Percentiles rank a stretch among this genome's conserved stretches.
These are phyloP conservation scores for Pseudogymnoascus destructans DNA, from an alignment of 2,329 filamentous ascomycete species.

Conservation along the genomic window DNA sequence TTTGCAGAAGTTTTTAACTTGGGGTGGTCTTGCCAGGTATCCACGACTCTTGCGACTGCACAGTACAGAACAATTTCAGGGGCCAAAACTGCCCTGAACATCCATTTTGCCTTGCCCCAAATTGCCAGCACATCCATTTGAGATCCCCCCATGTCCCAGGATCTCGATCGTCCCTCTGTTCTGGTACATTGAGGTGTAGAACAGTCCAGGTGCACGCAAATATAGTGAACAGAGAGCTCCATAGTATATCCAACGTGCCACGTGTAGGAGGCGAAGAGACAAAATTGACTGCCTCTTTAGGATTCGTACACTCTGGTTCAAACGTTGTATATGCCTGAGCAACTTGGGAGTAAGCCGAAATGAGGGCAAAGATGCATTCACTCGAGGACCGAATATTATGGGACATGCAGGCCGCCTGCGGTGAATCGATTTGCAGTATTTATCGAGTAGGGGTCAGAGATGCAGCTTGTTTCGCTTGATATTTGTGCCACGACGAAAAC, in stretches of 20 bases:
- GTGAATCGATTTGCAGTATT: background rate
- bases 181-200: slow-evolving; percentile 19
- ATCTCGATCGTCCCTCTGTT: background rate
- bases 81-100: background rate
- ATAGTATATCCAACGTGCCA: slow-evolving; percentile 20
- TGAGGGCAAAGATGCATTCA: background rate
- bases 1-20: background rate
- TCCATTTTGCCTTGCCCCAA: slow-evolving; percentile 9
- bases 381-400: background rate
- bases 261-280: slow-evolving; percentile 14
- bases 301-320: slow-evolving; percentile 19
- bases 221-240: slow-evolving; percentile 17
- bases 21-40: background rate
- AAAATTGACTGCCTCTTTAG: slow-evolving; percentile 13
- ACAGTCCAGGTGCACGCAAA: slow-evolving; percentile 19
- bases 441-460: background rate
- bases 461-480: background rate
- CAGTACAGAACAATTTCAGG: slow-evolving; percentile 7
- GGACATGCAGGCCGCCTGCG: background rate
- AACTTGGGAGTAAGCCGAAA: background rate
- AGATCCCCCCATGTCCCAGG: background rate
- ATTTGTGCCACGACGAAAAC: background rate
- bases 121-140: background rate
- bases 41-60: background rate
- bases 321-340: slow-evolving; percentile 4